Evolutionary conservation across 2,329 filamentous ascomycete genomes (phyloP).

Genomic region (Claviceps sp.): DNA sequence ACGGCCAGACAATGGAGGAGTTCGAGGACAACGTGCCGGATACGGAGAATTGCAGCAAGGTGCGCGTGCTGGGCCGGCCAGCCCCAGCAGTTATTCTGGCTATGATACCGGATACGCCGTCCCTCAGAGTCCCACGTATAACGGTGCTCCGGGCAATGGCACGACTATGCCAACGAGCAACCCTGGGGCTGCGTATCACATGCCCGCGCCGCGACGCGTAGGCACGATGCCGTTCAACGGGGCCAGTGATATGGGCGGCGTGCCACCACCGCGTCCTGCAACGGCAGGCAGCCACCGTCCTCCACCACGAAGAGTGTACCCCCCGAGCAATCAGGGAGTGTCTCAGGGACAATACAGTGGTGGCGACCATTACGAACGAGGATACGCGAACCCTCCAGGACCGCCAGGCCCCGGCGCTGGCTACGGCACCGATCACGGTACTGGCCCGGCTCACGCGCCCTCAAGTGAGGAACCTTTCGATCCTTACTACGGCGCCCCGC

Average conservation of each 20-base stretch:
- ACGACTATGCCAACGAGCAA: constrained; percentile 47
- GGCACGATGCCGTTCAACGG: constrained; percentile 35
- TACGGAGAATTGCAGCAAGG: constrained; percentile 14
- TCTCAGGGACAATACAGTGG: constrained; percentile 20
- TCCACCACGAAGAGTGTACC: constrained; percentile 40
- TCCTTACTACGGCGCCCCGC: constrained; percentile 35
- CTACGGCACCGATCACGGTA: too few species aligned
- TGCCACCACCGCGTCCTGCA: constrained; percentile 39
- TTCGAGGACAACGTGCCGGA: constrained; percentile 16
- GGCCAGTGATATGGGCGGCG: constrained; percentile 26
- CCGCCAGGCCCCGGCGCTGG: constrained; percentile 4
- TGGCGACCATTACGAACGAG: constrained; percentile 17
- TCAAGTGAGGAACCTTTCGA: constrained; percentile 42
- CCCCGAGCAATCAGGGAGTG: constrained; percentile 24
- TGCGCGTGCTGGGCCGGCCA: constrained; percentile 15
- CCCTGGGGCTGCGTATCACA: constrained; percentile 26
- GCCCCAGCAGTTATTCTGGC: constrained; percentile 13
- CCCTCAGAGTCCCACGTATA: constrained; percentile 19
- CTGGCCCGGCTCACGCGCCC: constrained; percentile 7
- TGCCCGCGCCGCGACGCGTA: constrained; percentile 22
- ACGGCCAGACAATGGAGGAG: constrained; percentile 12
- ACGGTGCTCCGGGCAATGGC: constrained; percentile 39
- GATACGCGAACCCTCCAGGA: constrained; percentile 17
- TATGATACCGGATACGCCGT: constrained; percentile 16
- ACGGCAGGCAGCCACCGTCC: constrained; percentile 39